Base-by-base conservation (phyloP, 768 basidiomycete genomes). In the Hydnomerulius pinastri region DNA sequence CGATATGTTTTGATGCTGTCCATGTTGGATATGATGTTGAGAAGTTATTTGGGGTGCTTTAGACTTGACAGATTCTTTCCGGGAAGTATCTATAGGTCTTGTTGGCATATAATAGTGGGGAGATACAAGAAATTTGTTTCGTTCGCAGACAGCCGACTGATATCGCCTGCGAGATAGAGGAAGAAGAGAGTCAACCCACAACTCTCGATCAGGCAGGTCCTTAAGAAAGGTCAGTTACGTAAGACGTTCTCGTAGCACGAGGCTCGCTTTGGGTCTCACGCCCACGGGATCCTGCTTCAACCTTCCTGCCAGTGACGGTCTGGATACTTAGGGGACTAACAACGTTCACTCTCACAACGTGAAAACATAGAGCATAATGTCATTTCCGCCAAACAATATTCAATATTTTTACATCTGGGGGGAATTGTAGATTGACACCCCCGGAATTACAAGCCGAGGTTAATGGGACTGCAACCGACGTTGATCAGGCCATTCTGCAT, bases 41-140 rank as follows among this genome's bases (percentile, higher is more conserved):
- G 63, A 51, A 58, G 4, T 6, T 5, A 25, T 40, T 13, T 46
- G 60, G 37, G 60, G 55, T 50, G 55, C 44, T 58, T 70, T 73
- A 63, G 69, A 62, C 48, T 59, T 60, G 49, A 56, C 56, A 41
- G 54, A 54, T 57, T 73, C 61, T 70, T 76, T 79, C 53, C 66
- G 69, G 55, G 61, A 58, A 64, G 43, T 60, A 70, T 78, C 66
- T 48, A 66, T 63, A 55, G 72, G 77, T 66, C 77, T 82, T 77
- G 76, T 73, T 71, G 70, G 86, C 87, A 89, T 89, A 87, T 77
- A 89, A 86, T 40, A 49, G 43, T 52, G 59, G 53, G 51, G 38
- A 48, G 48, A 24, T 32, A 27, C 48, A 29, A 45, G 45, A 21
- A 6, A 36, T 62, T 17, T 2, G 49, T 54, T 20, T 49, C 46